Base-by-base conservation (phyloP, 345 rosid species). In the Erodium maritimum region DNA sequence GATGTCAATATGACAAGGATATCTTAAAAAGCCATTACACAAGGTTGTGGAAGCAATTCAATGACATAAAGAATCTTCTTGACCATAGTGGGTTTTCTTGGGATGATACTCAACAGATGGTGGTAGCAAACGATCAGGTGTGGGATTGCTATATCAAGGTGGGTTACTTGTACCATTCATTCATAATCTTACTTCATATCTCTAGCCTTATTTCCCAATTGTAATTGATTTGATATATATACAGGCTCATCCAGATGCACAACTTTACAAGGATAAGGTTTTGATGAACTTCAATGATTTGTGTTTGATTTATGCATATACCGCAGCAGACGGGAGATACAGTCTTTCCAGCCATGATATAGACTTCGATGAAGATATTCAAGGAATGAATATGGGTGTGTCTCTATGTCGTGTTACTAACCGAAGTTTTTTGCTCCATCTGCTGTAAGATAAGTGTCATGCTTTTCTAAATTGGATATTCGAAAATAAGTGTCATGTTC, bases 281-380 rank as follows among this genome's bases (percentile, higher is more conserved):
- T 70, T 74, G 74, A 19, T 55, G 66, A 65, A 69, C 61, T 80
- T 74, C 62, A 64, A 70, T 54, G 79, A 80, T 69, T 52, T 80
- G 65, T 77, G 82, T 74, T 64, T 72, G 69, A 74, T 80, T 60
- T 80, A 67, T 70, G 79, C 78, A 12, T 77, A 80, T 66, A 70
- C 76, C 34, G 63, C 59, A 21, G 85, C 85, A 1, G 85, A 80
- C 77, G 85, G 85, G 63, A 75, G 85, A 61, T 77, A 74, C 66
- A 80, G 85, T 46, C 77, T 70, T 21, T 77, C 82, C 48, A 77
- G 80, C 66, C 81, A 77, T 72, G 85, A 80, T 68, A 19, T 77
- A 33, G 82, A 77, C 69, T 56, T 74, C 5, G 80, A 79, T 67
- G 81, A 73, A 64, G 84, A 79, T 37, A 65, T 67, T 51, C 80